These are phyloP conservation scores for Phyllostachys edulis DNA, from an alignment of 176 grass and related monocot genomes.

Conservation along the genomic window DNA sequence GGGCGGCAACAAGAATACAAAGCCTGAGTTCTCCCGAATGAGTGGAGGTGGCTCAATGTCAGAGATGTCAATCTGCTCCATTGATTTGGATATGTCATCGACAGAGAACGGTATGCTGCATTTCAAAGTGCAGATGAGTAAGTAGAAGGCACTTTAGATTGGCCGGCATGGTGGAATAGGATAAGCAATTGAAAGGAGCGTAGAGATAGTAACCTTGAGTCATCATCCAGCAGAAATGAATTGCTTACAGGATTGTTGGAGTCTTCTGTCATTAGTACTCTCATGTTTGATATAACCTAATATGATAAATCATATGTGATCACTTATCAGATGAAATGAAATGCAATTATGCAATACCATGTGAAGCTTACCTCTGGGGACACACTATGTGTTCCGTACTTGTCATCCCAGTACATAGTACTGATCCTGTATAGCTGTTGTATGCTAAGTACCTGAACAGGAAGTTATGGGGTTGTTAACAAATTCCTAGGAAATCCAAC, in stretches of 20 bases:
- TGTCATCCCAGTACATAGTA: constrained; percentile 99
- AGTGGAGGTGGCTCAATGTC: constrained; percentile 86
- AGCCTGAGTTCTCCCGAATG: constrained; percentile 86
- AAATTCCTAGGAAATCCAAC: constrained; percentile 20
- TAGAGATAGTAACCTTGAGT: constrained; percentile 75
- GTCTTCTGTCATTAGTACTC: constrained; percentile 96
- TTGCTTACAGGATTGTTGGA: constrained; percentile 95
- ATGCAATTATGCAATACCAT: background rate
- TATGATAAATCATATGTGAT: constrained; percentile 7
- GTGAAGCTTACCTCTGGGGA: constrained; percentile 73
- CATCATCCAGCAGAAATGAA: constrained; percentile 96
- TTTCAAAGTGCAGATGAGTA: constrained; percentile 26
- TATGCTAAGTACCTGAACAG: constrained; percentile 86
- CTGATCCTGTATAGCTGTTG: constrained; percentile 98
- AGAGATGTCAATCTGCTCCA: constrained; percentile 86
- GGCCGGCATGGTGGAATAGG: background rate
- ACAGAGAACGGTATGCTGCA: constrained; percentile 93
- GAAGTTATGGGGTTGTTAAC: constrained; percentile 25
- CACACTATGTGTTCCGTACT: constrained; percentile 95
- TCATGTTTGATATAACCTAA: constrained; percentile 98
- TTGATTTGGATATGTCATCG: constrained; percentile 95
- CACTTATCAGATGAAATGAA: constrained; percentile 22
- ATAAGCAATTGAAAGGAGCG: background rate
- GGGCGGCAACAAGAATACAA: constrained; percentile 78
- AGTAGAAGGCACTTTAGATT: constrained; percentile 9